A percentile compares a stretch with the other conserved stretches of the same genome.
phyloP scores from a whole-genome alignment of 2,329 filamentous ascomycete genomes.

The Talaromyces sp. region DNA sequence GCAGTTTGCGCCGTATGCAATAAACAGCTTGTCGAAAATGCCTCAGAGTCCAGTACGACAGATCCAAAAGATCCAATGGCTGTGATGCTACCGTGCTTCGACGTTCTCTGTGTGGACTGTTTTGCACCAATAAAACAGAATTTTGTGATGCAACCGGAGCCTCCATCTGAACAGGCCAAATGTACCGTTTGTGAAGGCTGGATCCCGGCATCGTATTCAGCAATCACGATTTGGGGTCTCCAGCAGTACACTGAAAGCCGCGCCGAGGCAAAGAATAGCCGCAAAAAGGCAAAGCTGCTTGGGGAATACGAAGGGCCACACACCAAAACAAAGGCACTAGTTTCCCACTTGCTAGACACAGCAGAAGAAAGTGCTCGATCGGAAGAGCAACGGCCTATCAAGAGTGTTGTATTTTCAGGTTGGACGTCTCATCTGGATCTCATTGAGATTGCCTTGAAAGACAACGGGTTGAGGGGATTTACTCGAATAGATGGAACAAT shows the following conservation, averaged over 20 bases:
- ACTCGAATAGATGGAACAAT: slow-evolving; percentile 86
- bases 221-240: slow-evolving; percentile 58
- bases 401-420: slow-evolving; percentile 91
- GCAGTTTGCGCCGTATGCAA: slow-evolving; percentile 69
- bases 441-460: slow-evolving; percentile 73
- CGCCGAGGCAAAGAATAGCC: slow-evolving; percentile 50
- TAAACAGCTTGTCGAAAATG: slow-evolving; percentile 53
- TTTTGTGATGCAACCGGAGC: slow-evolving; percentile 7
- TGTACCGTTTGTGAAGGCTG: slow-evolving; percentile 66
- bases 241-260: slow-evolving; percentile 49
- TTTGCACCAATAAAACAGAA: slow-evolving; percentile 51
- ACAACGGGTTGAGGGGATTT: slow-evolving; percentile 53
- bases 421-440: slow-evolving; percentile 95
- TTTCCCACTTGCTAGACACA: slow-evolving; percentile 66
- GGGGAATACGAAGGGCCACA: slow-evolving; percentile 77
- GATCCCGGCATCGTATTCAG: slow-evolving; percentile 61
- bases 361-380: slow-evolving; percentile 49
- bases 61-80: slow-evolving; percentile 51
- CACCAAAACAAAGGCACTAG: slow-evolving; percentile 80
- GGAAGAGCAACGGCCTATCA: slow-evolving; percentile 62
- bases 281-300: slow-evolving; percentile 55
- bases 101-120: slow-evolving; percentile 75
- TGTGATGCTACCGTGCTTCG: slow-evolving; percentile 81
- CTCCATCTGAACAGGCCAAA: slow-evolving; percentile 31
- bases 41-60: slow-evolving; percentile 51